Evolutionary conservation across 2,329 filamentous ascomycete species (phyloP).

Genomic region (Scleromitrula shiraiana): DNA sequence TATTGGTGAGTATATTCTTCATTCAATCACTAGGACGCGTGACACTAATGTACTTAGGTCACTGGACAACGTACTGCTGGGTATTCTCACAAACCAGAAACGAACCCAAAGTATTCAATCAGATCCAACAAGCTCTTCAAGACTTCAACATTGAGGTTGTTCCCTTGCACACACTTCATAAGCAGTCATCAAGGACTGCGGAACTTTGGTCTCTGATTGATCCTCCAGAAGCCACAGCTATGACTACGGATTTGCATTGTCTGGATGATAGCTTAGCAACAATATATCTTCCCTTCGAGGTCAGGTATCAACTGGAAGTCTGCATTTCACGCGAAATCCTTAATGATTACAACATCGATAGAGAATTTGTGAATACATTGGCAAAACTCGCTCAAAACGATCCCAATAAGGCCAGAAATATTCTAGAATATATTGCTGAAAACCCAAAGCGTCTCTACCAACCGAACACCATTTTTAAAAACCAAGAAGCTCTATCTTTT

Average conservation of each 20-base stretch:
- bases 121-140: slow-evolving; percentile 36
- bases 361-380: slow-evolving; percentile 59
- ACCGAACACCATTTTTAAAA: slow-evolving; percentile 63
- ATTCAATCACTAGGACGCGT: background rate
- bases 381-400: slow-evolving; percentile 37
- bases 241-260: slow-evolving; percentile 16
- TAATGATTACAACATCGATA: slow-evolving; percentile 64
- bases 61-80: slow-evolving; percentile 55
- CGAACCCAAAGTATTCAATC: slow-evolving; percentile 13
- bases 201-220: slow-evolving; percentile 38
- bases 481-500: slow-evolving; percentile 41
- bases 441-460: slow-evolving; percentile 50
- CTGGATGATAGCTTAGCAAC: slow-evolving; percentile 24
- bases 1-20: slow-evolving; percentile 34
- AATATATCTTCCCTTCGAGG: slow-evolving; percentile 52
- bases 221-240: slow-evolving; percentile 10
- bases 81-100: slow-evolving; percentile 34
- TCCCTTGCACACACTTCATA: slow-evolving; percentile 35
- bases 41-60: slow-evolving; percentile 33
- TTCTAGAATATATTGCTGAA: slow-evolving; percentile 69
- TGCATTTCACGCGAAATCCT: slow-evolving; percentile 77
- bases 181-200: slow-evolving; percentile 30
- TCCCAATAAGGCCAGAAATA: slow-evolving; percentile 46
- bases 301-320: slow-evolving; percentile 87
- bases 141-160: slow-evolving; percentile 64